These are phyloP conservation scores for Metschnikowia arizonensis DNA, from an alignment of 805 yeast genomes.

Conservation along the genomic window DNA sequence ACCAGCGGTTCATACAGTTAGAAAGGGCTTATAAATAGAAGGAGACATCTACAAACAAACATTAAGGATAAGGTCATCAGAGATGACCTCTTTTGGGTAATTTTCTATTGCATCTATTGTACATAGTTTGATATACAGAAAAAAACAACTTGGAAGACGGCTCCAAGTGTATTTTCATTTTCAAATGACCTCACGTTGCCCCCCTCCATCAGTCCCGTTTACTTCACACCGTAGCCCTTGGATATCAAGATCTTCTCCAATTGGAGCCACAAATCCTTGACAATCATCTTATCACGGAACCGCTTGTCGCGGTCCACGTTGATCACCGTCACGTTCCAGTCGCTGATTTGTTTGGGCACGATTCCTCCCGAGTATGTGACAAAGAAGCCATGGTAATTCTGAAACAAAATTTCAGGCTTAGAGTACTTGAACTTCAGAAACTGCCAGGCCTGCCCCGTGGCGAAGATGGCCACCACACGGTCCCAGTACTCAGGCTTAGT, in stretches of 20 bases:
- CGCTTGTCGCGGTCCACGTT: constrained; percentile 76
- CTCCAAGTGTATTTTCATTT: background rate
- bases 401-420: constrained; percentile 76
- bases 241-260: constrained; percentile 69
- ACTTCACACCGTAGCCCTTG: constrained; percentile 48
- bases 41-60: background rate
- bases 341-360: constrained; percentile 66
- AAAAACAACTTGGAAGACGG: background rate
- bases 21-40: constrained; percentile 47
- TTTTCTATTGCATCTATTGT: constrained; percentile 2
- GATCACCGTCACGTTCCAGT: constrained; percentile 86
- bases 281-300: constrained; percentile 84
- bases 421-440: constrained; percentile 81
- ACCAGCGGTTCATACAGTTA: constrained; percentile 47
- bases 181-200: no score
- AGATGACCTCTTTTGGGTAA: background rate
- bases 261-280: constrained; percentile 79
- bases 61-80: background rate
- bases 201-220: no score
- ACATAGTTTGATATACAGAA: background rate
- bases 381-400: constrained; percentile 77
- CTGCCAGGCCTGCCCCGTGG: constrained; percentile 98
- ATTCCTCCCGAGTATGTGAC: constrained; percentile 74
- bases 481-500: constrained; percentile 98
- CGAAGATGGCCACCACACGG: constrained; percentile 89